Conservation (phyloP, 164 flowering plant genomes). For the Macadamia tetraphylla region DNA sequence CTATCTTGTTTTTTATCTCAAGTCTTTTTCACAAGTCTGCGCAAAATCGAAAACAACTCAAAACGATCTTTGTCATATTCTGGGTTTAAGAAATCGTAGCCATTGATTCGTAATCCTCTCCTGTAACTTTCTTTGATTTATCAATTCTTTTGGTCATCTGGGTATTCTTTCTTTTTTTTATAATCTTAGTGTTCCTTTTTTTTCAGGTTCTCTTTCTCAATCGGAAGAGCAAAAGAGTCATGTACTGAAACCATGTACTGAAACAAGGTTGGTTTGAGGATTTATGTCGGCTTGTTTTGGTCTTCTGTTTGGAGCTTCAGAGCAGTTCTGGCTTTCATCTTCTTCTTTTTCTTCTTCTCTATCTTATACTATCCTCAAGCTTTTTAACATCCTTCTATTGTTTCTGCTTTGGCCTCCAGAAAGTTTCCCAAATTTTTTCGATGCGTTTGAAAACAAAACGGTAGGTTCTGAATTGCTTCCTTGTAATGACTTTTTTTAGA, state of each 20-base stretch:
- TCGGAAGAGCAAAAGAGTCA: conserved; percentile 2
- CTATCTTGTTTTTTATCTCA: not conserved
- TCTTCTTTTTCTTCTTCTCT: no score
- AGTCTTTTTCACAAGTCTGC: no score
- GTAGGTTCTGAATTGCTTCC: no score
- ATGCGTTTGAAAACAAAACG: conserved; percentile 89
- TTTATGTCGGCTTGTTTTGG: conserved; percentile 75
- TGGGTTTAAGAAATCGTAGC: conserved; percentile 29
- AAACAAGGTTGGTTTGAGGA: conserved; percentile 18
- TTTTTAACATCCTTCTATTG: conserved; percentile 7
- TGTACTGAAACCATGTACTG: no score
- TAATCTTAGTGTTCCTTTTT: not conserved
- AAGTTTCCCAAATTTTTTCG: conserved; percentile 39
- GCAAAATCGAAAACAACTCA: conserved; percentile 2
- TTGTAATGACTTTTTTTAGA: no score
- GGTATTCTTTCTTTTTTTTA: no score
- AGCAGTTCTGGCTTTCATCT: conserved; percentile 45
- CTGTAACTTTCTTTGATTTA: no score
- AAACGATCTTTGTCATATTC: conserved; percentile 18
- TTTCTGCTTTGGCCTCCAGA: conserved; percentile 11
- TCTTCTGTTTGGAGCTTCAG: conserved; percentile 46
- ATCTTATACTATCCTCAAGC: no score
- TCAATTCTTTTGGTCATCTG: no score
- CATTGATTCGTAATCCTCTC: conserved; percentile 64
- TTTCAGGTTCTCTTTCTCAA: conserved; percentile 13